Evolutionary conservation across 179 eudicot genomes (phyloP).

Genomic region (Pouteria campechiana): DNA sequence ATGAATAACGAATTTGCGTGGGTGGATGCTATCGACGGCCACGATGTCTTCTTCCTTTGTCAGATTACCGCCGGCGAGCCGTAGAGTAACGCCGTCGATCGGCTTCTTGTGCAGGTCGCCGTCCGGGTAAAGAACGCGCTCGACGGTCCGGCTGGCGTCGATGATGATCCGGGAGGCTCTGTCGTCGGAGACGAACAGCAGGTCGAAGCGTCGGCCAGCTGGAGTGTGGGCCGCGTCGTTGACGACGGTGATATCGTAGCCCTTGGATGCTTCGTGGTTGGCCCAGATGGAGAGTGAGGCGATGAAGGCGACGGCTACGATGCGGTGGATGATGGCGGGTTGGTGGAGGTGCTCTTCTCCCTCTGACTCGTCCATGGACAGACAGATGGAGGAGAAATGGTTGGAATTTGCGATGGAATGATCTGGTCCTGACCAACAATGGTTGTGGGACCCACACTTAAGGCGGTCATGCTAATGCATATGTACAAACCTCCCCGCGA

Average conservation of each 20-base stretch:
- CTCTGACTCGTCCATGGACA: too few species aligned
- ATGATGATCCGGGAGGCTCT: constrained; percentile 35
- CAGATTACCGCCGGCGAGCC: constrained; percentile 18
- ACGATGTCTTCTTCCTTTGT: constrained; percentile 7
- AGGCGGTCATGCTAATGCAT: too few species aligned
- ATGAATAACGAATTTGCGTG: constrained; percentile 15
- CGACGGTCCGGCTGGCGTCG: constrained; percentile 17
- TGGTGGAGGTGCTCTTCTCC: too few species aligned
- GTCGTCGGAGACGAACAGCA: constrained; percentile 46
- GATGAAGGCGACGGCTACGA: constrained; percentile 13
- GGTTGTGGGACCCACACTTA: too few species aligned
- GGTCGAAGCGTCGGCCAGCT: constrained; percentile 19
- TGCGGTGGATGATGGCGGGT: constrained; percentile 16
- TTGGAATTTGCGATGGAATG: too few species aligned
- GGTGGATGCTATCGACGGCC: constrained; percentile 7
- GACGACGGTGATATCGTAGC: constrained; percentile 25
- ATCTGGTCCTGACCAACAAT: too few species aligned
- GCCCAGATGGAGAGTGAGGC: constrained; percentile 47
- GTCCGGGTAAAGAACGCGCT: constrained; percentile 25
- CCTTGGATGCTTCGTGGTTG: constrained; percentile 53
- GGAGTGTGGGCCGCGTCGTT: constrained; percentile 25
- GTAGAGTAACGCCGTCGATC: constrained; percentile 22
- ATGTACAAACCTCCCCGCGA: too few species aligned
- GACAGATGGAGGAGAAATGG: too few species aligned
- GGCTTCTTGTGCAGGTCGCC: constrained; percentile 17